These are phyloP conservation scores for Inga laurina DNA, from an alignment of 306 rosid species.

Conservation along the genomic window DNA sequence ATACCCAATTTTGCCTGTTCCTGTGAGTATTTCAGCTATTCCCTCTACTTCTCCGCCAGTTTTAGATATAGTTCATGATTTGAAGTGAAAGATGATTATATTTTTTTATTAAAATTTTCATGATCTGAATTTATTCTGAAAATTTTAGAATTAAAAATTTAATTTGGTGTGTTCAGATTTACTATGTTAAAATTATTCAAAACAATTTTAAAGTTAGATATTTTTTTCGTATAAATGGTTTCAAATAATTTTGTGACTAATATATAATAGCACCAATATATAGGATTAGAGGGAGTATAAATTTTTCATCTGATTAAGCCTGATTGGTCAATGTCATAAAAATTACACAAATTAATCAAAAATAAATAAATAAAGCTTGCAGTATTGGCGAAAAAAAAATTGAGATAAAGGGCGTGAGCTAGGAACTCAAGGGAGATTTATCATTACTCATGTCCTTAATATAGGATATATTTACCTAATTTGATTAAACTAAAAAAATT, in stretches of 20 bases:
- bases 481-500: too few species aligned
- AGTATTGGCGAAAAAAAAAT: not conserved
- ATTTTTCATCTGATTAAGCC: too few species aligned
- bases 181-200: not conserved
- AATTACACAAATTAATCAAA: not conserved
- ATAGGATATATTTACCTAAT: too few species aligned
- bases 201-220: not conserved
- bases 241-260: too few species aligned
- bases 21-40: not conserved
- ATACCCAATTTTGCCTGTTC: not conserved
- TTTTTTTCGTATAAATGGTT: too few species aligned
- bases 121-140: not conserved
- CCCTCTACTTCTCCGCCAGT: not conserved
- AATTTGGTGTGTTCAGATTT: not conserved
- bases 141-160: not conserved
- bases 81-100: not conserved
- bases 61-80: not conserved
- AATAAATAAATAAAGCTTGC: not conserved
- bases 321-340: not conserved
- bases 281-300: too few species aligned
- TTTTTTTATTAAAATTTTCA: too few species aligned
- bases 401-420: constrained; percentile 34
- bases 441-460: too few species aligned
- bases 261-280: too few species aligned
- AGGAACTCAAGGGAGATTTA: not conserved